Conservation (phyloP, 306 rosid species). For the Lotus japonicus region DNA sequence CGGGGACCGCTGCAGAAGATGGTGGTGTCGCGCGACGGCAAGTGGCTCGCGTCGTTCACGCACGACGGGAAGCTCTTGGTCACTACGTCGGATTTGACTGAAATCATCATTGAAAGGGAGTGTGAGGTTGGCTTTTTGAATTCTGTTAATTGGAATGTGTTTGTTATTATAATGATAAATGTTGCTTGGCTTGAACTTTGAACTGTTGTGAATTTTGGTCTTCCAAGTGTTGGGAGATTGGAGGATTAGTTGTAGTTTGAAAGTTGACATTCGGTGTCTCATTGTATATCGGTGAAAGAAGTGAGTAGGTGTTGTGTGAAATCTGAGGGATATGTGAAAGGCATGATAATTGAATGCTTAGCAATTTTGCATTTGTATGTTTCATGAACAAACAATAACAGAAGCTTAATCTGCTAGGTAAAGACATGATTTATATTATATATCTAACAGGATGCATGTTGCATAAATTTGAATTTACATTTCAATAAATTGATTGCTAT, state of each 20-base stretch:
- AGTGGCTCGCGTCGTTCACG: slow-evolving; percentile 91
- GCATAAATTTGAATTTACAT: neutral
- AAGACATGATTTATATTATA: too few relatives aligned
- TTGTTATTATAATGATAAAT: neutral
- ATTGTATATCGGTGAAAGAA: neutral
- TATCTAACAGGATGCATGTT: too few relatives aligned
- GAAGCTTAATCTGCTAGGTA: too few relatives aligned
- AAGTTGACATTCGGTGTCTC: neutral
- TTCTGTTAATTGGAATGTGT: neutral
- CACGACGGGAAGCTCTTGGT: slow-evolving; percentile 85
- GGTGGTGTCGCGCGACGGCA: slow-evolving; percentile 86
- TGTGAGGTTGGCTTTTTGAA: slow-evolving; percentile 57
- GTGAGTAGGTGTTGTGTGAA: neutral
- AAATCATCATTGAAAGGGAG: slow-evolving; percentile 71
- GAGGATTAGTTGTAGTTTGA: neutral
- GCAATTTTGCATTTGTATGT: neutral
- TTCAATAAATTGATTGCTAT: neutral
- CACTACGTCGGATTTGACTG: slow-evolving; percentile 65
- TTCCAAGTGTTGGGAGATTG: neutral
- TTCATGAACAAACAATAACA: neutral
- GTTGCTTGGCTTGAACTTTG: neutral
- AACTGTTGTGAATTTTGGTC: neutral
- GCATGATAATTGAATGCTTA: slow-evolving; percentile 1
- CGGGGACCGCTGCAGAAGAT: slow-evolving; percentile 85
- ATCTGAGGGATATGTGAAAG: neutral